These are phyloP conservation scores for Linanthus parryae DNA, from an alignment of 148 eudicot species.

Conservation along the genomic window DNA sequence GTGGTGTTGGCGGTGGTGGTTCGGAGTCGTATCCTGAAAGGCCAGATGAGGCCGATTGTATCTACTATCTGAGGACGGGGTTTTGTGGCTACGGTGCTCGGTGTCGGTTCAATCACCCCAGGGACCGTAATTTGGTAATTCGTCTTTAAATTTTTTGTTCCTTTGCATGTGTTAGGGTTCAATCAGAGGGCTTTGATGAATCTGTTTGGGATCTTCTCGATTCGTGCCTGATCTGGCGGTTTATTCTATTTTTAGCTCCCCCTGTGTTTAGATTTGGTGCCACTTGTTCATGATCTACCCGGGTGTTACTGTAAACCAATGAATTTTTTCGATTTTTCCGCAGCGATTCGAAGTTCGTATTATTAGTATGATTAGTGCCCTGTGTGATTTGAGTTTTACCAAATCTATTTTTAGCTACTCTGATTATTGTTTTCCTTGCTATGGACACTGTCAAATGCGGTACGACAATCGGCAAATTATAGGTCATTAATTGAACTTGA, in stretches of 20 bases:
- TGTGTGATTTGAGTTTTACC: too few relatives aligned
- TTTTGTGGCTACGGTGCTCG: slow-evolving; percentile 76
- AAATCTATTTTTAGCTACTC: too few relatives aligned
- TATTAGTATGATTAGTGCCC: too few relatives aligned
- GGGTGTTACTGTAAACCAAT: too few relatives aligned
- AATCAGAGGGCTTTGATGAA: slow-evolving; percentile 13
- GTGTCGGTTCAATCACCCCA: slow-evolving; percentile 95
- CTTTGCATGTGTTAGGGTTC: slow-evolving; percentile 10
- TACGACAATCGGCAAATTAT: too few relatives aligned
- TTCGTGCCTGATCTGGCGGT: slow-evolving; percentile 3
- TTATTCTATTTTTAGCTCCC: background rate
- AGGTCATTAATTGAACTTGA: too few relatives aligned
- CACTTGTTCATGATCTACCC: slow-evolving; percentile 1
- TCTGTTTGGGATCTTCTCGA: slow-evolving; percentile 14
- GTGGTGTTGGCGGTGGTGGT: slow-evolving; percentile 8
- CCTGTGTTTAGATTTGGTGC: background rate
- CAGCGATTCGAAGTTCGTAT: too few relatives aligned
- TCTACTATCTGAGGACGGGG: slow-evolving; percentile 65
- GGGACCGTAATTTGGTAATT: slow-evolving; percentile 49
- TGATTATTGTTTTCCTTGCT: too few relatives aligned
- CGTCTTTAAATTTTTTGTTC: background rate
- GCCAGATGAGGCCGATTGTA: slow-evolving; percentile 79
- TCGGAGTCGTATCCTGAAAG: slow-evolving; percentile 63
- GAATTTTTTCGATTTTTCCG: too few relatives aligned
- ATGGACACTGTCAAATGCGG: too few relatives aligned